phyloP scores from a whole-genome alignment of 352 stramenopile species.

The Phytophthora gonapodyides region DNA sequence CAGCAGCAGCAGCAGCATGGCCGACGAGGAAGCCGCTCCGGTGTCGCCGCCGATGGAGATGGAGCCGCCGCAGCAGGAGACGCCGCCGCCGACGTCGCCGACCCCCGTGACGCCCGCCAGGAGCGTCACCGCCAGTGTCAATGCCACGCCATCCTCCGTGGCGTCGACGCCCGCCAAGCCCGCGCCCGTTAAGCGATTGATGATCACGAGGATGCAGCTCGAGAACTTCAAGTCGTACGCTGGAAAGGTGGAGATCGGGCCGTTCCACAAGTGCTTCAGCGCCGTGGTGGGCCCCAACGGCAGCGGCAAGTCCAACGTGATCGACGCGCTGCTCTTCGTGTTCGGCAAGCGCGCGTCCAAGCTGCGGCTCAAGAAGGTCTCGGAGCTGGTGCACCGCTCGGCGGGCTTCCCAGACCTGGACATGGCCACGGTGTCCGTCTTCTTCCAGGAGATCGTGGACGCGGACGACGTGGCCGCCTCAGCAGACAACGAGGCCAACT shows the following conservation, averaged over 20 bases:
- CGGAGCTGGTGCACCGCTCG: slow-evolving; percentile 98
- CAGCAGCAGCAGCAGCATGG: slow-evolving; percentile 5
- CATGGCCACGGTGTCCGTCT: slow-evolving; percentile 96
- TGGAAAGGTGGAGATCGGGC: slow-evolving; percentile 95
- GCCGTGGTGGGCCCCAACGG: slow-evolving; percentile 99
- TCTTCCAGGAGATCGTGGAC: slow-evolving; percentile 98
- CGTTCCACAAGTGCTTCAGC: slow-evolving; percentile 99
- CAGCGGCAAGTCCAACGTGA: slow-evolving; percentile 99
- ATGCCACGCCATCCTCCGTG: neutral
- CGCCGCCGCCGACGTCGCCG: slow-evolving; percentile 1
- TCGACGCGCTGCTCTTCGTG: slow-evolving; percentile 99
- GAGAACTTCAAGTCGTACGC: slow-evolving; percentile 99
- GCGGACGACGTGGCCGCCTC: slow-evolving; percentile 37
- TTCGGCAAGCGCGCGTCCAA: slow-evolving; percentile 99
- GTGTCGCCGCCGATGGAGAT: slow-evolving; percentile 2
- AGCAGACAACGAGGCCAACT: slow-evolving; percentile 88
- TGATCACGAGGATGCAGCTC: slow-evolving; percentile 98
- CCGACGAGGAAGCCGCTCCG: slow-evolving; percentile 1
- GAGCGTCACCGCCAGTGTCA: neutral
- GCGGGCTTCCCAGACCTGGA: slow-evolving; percentile 90
- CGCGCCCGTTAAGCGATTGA: slow-evolving; percentile 73
- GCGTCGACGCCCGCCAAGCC: slow-evolving; percentile 23
- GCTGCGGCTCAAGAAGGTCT: slow-evolving; percentile 95
- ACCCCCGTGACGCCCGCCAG: neutral
- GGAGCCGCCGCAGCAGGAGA: neutral